Evolutionary conservation across 345 rosid genomes (phyloP).

Genomic region (Aurinia saxatilis): DNA sequence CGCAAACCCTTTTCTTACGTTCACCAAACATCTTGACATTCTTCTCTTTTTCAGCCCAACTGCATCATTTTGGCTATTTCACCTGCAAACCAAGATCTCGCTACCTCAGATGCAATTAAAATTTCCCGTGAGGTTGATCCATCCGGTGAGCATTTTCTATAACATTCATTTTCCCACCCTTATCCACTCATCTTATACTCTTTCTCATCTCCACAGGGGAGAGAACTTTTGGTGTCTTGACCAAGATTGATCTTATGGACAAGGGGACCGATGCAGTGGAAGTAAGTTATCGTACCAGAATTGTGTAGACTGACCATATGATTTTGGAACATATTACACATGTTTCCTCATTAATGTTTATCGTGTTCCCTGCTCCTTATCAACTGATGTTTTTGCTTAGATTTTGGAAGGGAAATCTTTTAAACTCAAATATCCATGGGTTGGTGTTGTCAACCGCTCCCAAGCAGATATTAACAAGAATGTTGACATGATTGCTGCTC

Average conservation of each 20-base stretch:
- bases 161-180: neutral
- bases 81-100: constrained; percentile 99
- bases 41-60: constrained; percentile 57
- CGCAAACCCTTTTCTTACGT: neutral
- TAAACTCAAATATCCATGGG: constrained; percentile 91
- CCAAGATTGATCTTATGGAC: constrained; percentile 99
- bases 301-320: neutral
- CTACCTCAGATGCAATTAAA: constrained; percentile 98
- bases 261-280: constrained; percentile 98
- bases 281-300: constrained; percentile 47
- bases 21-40: neutral
- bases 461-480: constrained; percentile 98
- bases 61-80: constrained; percentile 95
- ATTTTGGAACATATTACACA: constrained; percentile 1
- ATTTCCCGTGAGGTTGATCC: constrained; percentile 99
- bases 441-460: constrained; percentile 98
- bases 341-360: too few relatives aligned
- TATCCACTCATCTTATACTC: constrained; percentile 7
- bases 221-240: constrained; percentile 94
- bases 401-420: constrained; percentile 88
- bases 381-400: constrained; percentile 33
- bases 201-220: constrained; percentile 56
- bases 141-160: constrained; percentile 45
- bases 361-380: too few relatives aligned
- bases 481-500: constrained; percentile 98